Evolutionary conservation across 169 alveolate genomes (phyloP), one percentile per base, ranked within the genome.

Genomic region (Cryptosporidium andersoni): DNA sequence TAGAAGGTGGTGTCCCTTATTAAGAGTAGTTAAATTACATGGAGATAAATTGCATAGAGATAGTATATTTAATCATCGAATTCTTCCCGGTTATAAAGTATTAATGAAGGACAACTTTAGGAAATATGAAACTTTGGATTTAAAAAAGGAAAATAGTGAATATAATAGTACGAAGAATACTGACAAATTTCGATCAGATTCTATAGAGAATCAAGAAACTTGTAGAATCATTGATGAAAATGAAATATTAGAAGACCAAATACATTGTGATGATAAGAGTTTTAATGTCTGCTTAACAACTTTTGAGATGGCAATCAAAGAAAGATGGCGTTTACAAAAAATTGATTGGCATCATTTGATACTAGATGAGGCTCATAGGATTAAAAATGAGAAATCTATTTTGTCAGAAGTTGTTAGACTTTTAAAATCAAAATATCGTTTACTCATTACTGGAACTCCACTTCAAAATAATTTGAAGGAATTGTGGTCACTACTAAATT

Each of bases 371-470:
- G 98, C 98, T 11, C 97, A 95, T 48, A 94, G 94, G 60, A 91
- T 95, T 52, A 95, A 95, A 89, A 95, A 95, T 88, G 98, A 95
- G 58, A 94, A 92, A 52, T 91, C 95, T 12, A 67, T 91, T 43
- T 81, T 94, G 37, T 91, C 96, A 11, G 81, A 82, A 40, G 92
- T 82, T 42, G 88, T 95, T 1, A 91, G 98, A 81, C 82, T 90
- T 48, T 88, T 95, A 8, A 82, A 93, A 52, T 90, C 96, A n/a
- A 91, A 88, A 55, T 91, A 93, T 88, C 92, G 96, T 81, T 90
- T 95, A 2, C 88, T 94, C 63, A 80, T 95, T 34, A 95, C 98
- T 3, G 98, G 98, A 45, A 95, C 98, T 1, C 98, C 98, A 39
- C 88, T 95, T 8, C 92, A 95, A 88, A 95, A 95, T 80, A 94